Evolutionary conservation across 108 stramenopile species (phyloP).

Genomic region (Schizochytrium sp.): DNA sequence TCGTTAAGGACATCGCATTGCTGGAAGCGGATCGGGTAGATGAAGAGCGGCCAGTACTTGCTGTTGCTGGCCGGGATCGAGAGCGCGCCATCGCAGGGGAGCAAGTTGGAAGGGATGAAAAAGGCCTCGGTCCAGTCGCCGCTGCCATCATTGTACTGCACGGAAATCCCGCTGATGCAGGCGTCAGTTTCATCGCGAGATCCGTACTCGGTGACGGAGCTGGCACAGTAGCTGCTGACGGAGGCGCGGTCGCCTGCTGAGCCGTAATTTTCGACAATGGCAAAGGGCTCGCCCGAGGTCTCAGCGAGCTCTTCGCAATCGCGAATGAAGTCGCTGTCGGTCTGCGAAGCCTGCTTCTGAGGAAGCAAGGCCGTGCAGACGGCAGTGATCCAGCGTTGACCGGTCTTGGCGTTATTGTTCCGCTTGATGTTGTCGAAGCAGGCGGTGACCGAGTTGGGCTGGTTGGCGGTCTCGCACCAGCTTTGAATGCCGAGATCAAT

Average conservation of each 20-base stretch:
- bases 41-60: neutral
- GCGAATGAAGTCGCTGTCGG: neutral
- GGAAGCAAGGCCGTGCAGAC: neutral
- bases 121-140: neutral
- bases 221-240: neutral
- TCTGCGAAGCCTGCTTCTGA: neutral
- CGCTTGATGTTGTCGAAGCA: neutral
- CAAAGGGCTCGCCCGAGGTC: neutral
- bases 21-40: constrained; percentile 6
- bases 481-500: neutral
- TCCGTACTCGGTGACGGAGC: neutral
- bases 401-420: neutral
- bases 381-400: neutral
- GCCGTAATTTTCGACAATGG: neutral
- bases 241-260: neutral
- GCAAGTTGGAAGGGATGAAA: neutral
- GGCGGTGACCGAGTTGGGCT: neutral
- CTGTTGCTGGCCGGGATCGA: neutral
- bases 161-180: neutral
- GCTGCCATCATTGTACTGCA: neutral
- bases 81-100: neutral
- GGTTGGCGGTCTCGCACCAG: constrained; percentile 4
- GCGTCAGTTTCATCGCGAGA: neutral
- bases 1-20: neutral
- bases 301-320: neutral